phyloP scores from a whole-genome alignment of 2,329 filamentous ascomycete species.

The Chrysoporthe puriensis region DNA sequence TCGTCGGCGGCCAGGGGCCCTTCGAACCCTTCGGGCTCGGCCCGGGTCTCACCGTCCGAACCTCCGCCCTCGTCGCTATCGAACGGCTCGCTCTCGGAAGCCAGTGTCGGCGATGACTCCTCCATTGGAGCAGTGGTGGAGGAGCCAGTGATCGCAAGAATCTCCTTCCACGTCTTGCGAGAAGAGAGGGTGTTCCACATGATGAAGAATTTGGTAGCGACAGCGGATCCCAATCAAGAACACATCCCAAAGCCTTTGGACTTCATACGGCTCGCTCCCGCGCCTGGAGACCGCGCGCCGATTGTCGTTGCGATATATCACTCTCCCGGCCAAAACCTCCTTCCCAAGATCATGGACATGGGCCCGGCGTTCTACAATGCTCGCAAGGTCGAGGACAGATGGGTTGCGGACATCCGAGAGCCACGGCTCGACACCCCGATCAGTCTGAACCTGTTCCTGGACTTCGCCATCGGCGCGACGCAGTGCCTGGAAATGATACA shows the following conservation, averaged over 20 bases:
- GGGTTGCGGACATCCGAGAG: constrained; percentile 48
- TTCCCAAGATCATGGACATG: constrained; percentile 73
- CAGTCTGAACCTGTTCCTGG: constrained; percentile 76
- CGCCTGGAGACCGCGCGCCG: constrained; percentile 69
- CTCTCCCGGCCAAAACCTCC: constrained; percentile 72
- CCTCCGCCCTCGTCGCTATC: constrained; percentile 36
- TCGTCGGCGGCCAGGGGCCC: constrained; percentile 39
- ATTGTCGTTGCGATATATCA: constrained; percentile 83
- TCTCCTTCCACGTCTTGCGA: constrained; percentile 80
- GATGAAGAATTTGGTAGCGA: constrained; percentile 70
- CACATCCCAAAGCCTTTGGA: constrained; percentile 84
- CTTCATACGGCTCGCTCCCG: constrained; percentile 70
- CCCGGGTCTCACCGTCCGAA: constrained; percentile 46
- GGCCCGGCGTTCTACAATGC: constrained; percentile 74
- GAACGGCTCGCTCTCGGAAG: constrained; percentile 23
- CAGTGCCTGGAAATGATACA: constrained; percentile 90
- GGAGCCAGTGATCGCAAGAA: constrained; percentile 74
- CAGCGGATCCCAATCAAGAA: constrained; percentile 71
- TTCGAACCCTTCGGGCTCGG: constrained; percentile 44
- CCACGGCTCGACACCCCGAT: constrained; percentile 61
- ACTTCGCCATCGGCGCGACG: constrained; percentile 87
- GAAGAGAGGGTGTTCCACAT: constrained; percentile 89
- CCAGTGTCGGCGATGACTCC: constrained; percentile 31
- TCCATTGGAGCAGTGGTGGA: constrained; percentile 55
- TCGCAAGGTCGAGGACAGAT: constrained; percentile 55